phyloP scores from a whole-genome alignment of 2,329 filamentous ascomycete species.

The Coniella vitis region DNA sequence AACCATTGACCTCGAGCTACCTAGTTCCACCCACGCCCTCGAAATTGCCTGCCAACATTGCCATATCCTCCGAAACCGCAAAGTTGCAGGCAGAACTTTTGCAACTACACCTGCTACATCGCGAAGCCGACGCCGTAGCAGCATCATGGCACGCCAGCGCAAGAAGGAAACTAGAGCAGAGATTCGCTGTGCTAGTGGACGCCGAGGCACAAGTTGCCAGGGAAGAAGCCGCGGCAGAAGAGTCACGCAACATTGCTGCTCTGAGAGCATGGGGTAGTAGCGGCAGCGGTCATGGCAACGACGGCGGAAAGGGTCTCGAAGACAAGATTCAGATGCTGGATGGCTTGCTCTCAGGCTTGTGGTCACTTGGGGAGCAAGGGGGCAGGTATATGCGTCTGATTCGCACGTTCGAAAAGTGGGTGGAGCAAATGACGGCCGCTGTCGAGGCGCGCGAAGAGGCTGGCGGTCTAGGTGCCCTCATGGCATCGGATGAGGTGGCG shows the following conservation, averaged over 20 bases:
- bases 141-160: slow-evolving; percentile 52
- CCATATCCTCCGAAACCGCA: slow-evolving; percentile 49
- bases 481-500: slow-evolving; percentile 27
- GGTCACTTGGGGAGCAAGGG: slow-evolving; percentile 47
- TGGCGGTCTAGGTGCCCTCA: slow-evolving; percentile 24
- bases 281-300: slow-evolving; percentile 12
- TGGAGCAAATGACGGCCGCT: slow-evolving; percentile 38
- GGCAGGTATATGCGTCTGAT: slow-evolving; percentile 51
- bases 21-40: slow-evolving; percentile 55
- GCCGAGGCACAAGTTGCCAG: slow-evolving; percentile 29
- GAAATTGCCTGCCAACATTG: slow-evolving; percentile 54
- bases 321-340: slow-evolving; percentile 53
- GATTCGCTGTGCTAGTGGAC: slow-evolving; percentile 35
- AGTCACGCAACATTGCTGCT: slow-evolving; percentile 44
- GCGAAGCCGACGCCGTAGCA: slow-evolving; percentile 38
- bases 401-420: slow-evolving; percentile 54
- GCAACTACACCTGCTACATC: slow-evolving; percentile 58
- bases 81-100: slow-evolving; percentile 58
- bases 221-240: slow-evolving; percentile 37
- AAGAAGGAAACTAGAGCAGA: slow-evolving; percentile 35
- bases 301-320: slow-evolving; percentile 35
- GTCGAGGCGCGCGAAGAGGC: slow-evolving; percentile 35
- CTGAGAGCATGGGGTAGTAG: slow-evolving; percentile 43
- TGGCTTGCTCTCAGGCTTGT: slow-evolving; percentile 48
- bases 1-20: slow-evolving; percentile 51